These are phyloP conservation scores for Myxozyma neglecta DNA, from an alignment of 805 yeast genomes.

Conservation along the genomic window DNA sequence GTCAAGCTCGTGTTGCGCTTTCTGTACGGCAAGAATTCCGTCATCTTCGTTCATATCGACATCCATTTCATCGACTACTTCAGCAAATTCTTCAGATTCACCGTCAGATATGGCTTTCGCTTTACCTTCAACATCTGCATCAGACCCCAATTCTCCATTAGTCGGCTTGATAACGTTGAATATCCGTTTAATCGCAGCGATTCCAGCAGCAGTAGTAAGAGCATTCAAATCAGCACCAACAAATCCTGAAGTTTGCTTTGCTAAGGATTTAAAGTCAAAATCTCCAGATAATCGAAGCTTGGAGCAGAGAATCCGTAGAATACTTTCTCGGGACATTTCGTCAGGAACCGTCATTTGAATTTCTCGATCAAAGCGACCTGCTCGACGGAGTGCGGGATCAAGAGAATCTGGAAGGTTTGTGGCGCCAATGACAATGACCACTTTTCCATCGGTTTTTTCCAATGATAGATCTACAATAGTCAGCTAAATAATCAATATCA, in stretches of 20 bases:
- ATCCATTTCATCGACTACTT: constrained; percentile 39
- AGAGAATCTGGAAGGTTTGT: constrained; percentile 95
- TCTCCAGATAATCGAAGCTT: constrained; percentile 63
- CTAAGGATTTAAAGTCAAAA: constrained; percentile 69
- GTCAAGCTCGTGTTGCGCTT: constrained; percentile 18
- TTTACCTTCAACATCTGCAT: not conserved
- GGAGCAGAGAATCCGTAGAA: constrained; percentile 52
- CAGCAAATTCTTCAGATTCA: not conserved
- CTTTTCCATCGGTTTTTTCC: constrained; percentile 87
- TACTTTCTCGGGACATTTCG: constrained; percentile 74
- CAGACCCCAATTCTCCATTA: constrained; percentile 36
- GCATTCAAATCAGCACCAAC: constrained; percentile 98
- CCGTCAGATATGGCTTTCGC: not conserved
- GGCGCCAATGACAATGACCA: constrained; percentile 93
- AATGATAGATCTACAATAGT: constrained; percentile 51
- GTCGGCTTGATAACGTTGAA: constrained; percentile 55
- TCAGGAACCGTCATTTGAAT: constrained; percentile 93
- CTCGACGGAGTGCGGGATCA: constrained; percentile 92
- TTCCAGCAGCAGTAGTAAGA: constrained; percentile 88
- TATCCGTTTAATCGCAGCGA: constrained; percentile 87
- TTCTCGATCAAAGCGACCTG: constrained; percentile 95
- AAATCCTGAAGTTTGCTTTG: constrained; percentile 93
- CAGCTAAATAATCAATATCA: not conserved
- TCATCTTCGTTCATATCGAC: constrained; percentile 42
- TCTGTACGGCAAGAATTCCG: constrained; percentile 23